These are phyloP conservation scores for Linum usitatissimum DNA, from an alignment of 345 rosid genomes.

Conservation along the genomic window DNA sequence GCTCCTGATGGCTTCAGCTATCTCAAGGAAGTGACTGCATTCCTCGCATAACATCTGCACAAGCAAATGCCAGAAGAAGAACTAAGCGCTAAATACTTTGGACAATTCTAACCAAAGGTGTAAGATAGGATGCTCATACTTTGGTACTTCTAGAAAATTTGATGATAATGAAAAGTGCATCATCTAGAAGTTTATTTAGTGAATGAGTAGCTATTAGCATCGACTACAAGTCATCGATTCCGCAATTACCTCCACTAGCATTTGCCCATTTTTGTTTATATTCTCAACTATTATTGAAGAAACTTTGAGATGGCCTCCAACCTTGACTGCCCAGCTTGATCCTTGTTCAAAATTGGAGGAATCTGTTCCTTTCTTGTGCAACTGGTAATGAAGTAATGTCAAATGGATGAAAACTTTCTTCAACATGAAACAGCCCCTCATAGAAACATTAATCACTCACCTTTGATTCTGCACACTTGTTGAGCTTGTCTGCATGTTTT, in stretches of 20 bases:
- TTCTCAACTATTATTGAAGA: conserved; percentile 88
- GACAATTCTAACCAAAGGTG: too few species aligned
- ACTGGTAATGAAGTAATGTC: conserved; percentile 30
- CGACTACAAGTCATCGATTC: not conserved
- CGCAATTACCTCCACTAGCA: conserved; percentile 70
- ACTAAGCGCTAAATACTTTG: too few species aligned
- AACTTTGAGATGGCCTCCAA: conserved; percentile 85
- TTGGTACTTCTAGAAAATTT: too few species aligned
- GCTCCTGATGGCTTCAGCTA: conserved; percentile 75
- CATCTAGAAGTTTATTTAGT: too few species aligned
- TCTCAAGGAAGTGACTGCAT: conserved; percentile 85
- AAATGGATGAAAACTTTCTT: not conserved
- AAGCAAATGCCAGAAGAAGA: not conserved
- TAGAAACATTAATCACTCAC: conserved; percentile 21
- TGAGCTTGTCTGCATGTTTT: conserved; percentile 82
- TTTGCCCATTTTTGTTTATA: conserved; percentile 67
- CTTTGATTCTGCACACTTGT: conserved; percentile 58
- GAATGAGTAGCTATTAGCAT: too few species aligned
- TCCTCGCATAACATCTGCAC: conserved; percentile 89
- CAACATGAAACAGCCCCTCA: not conserved
- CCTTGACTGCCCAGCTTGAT: conserved; percentile 78
- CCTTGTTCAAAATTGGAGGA: conserved; percentile 40
- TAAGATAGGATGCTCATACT: too few species aligned
- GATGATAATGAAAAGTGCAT: too few species aligned
- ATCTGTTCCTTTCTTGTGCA: conserved; percentile 49